A percentile compares a stretch with the other conserved stretches of the same genome.
Evolutionary conservation across 169 alveolate species (phyloP).

Genomic region (Eimeria falciformis): DNA sequence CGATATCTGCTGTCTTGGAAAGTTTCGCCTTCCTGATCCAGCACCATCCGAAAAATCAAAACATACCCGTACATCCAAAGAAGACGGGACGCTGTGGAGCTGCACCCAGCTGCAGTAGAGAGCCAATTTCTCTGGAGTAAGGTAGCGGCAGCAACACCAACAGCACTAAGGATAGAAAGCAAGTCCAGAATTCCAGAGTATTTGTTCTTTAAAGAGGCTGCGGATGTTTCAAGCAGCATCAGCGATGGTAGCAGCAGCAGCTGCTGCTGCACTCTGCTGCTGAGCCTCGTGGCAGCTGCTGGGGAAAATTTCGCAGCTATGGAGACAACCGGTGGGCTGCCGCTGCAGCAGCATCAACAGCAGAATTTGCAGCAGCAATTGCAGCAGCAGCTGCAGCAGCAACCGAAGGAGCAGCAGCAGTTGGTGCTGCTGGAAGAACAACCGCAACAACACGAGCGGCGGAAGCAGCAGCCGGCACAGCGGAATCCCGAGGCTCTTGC

Average conservation of each 20-base stretch:
- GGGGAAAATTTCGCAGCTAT: background rate
- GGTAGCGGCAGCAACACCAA: no score
- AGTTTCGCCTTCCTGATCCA: no score
- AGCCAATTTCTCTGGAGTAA: no score
- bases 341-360: conserved; percentile 11
- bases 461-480: background rate
- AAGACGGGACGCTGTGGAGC: no score
- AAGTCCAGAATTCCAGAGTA: no score
- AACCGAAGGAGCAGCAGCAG: background rate
- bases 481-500: background rate
- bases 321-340: conserved; percentile 32
- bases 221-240: conserved; percentile 13
- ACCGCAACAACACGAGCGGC: background rate
- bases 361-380: background rate
- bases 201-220: conserved; percentile 26
- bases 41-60: no score
- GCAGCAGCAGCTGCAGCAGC: conserved; percentile 10
- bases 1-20: no score
- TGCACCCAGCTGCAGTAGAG: no score
- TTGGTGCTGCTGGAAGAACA: background rate
- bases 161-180: no score
- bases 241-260: conserved; percentile 43
- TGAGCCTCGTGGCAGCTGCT: conserved; percentile 4
- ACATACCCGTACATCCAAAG: no score
- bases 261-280: conserved; percentile 63